Evolutionary conservation across 164 flowering plant species (phyloP).

Genomic region (Amborella trichopoda): DNA sequence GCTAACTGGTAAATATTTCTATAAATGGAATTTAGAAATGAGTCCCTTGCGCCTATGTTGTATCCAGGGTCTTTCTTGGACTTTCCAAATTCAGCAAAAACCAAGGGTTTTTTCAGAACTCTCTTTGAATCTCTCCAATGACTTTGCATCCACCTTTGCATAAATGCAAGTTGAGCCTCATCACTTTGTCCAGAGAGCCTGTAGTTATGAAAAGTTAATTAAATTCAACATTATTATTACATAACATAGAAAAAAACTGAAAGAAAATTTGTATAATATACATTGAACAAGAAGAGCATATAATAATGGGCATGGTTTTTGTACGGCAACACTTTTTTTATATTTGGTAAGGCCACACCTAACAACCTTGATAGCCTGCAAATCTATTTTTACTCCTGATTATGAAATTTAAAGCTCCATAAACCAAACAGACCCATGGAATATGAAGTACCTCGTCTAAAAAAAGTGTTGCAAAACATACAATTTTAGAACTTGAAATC

Average conservation of each 20-base stretch:
- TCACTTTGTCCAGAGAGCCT: slow-evolving; percentile 18
- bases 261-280: not conserved
- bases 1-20: slow-evolving; percentile 15
- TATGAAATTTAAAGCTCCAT: too few relatives aligned
- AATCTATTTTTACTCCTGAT: too few relatives aligned
- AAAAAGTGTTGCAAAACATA: too few relatives aligned
- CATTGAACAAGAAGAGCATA: too few relatives aligned
- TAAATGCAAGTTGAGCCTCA: slow-evolving; percentile 10
- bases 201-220: not conserved
- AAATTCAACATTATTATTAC: not conserved
- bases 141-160: slow-evolving; percentile 19
- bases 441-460: too few relatives aligned
- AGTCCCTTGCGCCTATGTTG: slow-evolving; percentile 2
- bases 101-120: slow-evolving; percentile 19
- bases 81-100: slow-evolving; percentile 12
- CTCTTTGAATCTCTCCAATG: slow-evolving; percentile 18
- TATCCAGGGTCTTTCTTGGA: slow-evolving; percentile 5
- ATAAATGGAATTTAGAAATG: slow-evolving; percentile 10
- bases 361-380: too few relatives aligned
- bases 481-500: not conserved
- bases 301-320: too few relatives aligned
- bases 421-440: too few relatives aligned
- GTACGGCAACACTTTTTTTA: too few relatives aligned
- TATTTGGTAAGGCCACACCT: too few relatives aligned
- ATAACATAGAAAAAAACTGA: not conserved